phyloP scores from a whole-genome alignment of 345 rosid species.

The Geranium brycei region DNA sequence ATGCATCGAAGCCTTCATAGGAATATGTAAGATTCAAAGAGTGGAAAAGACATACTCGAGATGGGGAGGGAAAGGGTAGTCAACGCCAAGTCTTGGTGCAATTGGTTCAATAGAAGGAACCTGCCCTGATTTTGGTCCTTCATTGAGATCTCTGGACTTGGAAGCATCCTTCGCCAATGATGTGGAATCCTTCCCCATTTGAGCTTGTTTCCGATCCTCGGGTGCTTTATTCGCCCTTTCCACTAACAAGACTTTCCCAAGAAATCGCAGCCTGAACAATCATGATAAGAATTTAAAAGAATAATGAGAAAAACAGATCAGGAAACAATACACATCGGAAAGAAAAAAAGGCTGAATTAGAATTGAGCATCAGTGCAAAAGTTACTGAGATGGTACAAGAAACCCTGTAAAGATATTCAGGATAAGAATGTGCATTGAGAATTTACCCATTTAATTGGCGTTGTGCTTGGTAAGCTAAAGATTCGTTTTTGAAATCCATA shows the following conservation, averaged over 20 bases:
- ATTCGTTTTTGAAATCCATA: slow-evolving; percentile 72
- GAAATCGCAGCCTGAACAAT: slow-evolving; percentile 67
- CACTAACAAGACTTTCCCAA: slow-evolving; percentile 70
- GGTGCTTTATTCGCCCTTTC: slow-evolving; percentile 54
- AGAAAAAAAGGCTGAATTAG: neutral
- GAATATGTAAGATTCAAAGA: neutral
- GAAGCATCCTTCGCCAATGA: slow-evolving; percentile 22
- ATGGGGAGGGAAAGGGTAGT: slow-evolving; percentile 86
- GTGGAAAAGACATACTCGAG: slow-evolving; percentile 43
- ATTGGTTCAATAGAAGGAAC: slow-evolving; percentile 41
- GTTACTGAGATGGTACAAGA: too few species aligned
- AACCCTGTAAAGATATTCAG: too few species aligned
- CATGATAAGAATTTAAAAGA: slow-evolving; percentile 9
- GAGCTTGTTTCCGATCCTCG: slow-evolving; percentile 38
- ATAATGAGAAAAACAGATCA: neutral
- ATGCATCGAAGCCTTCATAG: too few species aligned
- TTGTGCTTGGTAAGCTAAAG: slow-evolving; percentile 67
- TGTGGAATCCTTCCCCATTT: slow-evolving; percentile 23
- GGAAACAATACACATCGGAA: neutral
- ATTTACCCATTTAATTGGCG: slow-evolving; percentile 70
- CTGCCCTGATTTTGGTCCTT: slow-evolving; percentile 26
- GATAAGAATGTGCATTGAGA: too few species aligned
- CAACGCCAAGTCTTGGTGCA: slow-evolving; percentile 81
- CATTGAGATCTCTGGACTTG: slow-evolving; percentile 13
- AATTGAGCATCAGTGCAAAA: too few species aligned